Evolutionary conservation across 768 basidiomycete species (phyloP).

Genomic region (Gloeopeniophorella convolvens): DNA sequence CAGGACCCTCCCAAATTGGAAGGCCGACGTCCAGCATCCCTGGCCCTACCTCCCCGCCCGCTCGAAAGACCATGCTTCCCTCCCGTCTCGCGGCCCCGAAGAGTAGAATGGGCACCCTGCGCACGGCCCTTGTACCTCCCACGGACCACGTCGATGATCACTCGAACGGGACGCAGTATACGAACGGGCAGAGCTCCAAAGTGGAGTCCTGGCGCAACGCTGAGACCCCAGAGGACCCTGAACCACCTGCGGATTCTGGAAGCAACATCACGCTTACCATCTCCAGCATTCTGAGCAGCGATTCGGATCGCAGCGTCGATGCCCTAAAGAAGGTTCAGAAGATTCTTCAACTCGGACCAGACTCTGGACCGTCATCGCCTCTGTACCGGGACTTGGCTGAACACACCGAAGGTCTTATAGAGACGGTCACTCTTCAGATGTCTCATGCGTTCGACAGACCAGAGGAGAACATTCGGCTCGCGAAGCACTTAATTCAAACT

Average conservation of each 20-base stretch:
- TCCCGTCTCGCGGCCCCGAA: constrained; percentile 69
- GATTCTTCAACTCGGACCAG: constrained; percentile 70
- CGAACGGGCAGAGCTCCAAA: constrained; percentile 15
- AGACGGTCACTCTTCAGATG: constrained; percentile 89
- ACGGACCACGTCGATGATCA: neutral
- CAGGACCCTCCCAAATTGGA: constrained; percentile 27
- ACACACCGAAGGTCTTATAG: constrained; percentile 77
- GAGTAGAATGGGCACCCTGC: constrained; percentile 33
- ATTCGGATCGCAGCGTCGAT: constrained; percentile 81
- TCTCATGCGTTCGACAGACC: constrained; percentile 83
- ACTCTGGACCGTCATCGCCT: constrained; percentile 59
- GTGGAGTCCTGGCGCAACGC: constrained; percentile 16
- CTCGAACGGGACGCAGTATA: constrained; percentile 4
- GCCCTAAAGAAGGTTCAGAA: constrained; percentile 91
- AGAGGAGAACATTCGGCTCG: constrained; percentile 83
- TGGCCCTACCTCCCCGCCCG: constrained; percentile 32
- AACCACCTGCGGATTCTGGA: constrained; percentile 25
- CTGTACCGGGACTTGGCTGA: constrained; percentile 75
- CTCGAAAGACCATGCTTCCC: constrained; percentile 62
- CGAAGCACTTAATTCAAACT: constrained; percentile 96
- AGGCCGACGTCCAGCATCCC: constrained; percentile 26
- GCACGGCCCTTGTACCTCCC: constrained; percentile 6
- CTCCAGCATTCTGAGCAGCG: constrained; percentile 83
- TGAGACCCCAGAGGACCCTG: constrained; percentile 12
- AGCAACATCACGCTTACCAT: constrained; percentile 77